These are phyloP conservation scores for Chloranthus sessilifolius DNA, from an alignment of 164 flowering plant species.

Conservation along the genomic window DNA sequence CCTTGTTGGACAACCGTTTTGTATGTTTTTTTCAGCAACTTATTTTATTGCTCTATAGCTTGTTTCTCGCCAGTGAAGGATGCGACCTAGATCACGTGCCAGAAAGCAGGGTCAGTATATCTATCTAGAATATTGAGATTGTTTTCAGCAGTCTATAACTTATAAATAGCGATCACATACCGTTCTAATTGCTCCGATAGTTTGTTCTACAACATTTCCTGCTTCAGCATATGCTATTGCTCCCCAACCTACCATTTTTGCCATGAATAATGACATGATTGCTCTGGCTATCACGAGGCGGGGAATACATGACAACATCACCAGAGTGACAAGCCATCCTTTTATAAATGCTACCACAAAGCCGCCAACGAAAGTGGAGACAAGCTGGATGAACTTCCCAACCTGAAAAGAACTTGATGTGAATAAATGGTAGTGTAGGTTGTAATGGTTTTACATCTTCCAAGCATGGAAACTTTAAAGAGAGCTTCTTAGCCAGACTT, in stretches of 20 bases:
- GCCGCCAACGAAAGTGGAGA: neutral
- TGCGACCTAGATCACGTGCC: constrained; percentile 36
- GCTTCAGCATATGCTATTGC: constrained; percentile 3
- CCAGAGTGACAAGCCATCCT: constrained; percentile 2
- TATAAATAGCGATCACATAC: neutral
- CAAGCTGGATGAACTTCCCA: constrained; percentile 5
- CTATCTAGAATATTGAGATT: neutral
- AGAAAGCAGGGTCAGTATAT: constrained; percentile 17
- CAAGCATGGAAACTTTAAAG: no score
- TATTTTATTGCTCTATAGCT: constrained; percentile 48
- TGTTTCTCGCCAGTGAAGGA: constrained; percentile 55
- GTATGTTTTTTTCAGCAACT: constrained; percentile 44
- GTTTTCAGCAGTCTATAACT: neutral
- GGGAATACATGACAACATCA: constrained; percentile 4
- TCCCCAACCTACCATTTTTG: neutral
- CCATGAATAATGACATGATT: neutral
- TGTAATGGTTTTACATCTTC: no score
- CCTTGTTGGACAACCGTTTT: constrained; percentile 53
- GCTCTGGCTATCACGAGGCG: neutral
- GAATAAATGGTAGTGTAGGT: no score
- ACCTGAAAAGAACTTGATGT: constrained; percentile 2
- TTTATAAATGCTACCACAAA: constrained; percentile 1
- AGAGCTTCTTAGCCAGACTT: no score
- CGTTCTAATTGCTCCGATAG: constrained; percentile 5
- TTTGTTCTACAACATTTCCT: constrained; percentile 6